Percentiles rank a stretch among this genome's conserved stretches.
phyloP scores from a whole-genome alignment of 2,329 filamentous ascomycete species.

The Ascochyta koolunga region DNA sequence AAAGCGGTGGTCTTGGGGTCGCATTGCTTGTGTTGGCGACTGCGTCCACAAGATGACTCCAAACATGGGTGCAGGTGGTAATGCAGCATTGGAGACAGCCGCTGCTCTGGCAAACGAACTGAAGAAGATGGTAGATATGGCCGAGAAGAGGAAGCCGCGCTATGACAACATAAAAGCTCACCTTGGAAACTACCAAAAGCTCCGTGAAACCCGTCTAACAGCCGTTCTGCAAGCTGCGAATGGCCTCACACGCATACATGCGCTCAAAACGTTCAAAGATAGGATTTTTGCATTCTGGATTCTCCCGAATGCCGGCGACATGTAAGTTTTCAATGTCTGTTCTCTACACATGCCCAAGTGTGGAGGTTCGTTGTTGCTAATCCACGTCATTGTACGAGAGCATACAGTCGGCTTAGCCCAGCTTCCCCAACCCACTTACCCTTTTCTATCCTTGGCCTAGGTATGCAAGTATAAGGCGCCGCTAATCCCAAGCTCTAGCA shows the following conservation, averaged over 20 bases:
- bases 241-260: constrained; percentile 14
- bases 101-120: too few species aligned
- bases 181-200: constrained; percentile 17
- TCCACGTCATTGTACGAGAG: neutral
- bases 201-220: constrained; percentile 11
- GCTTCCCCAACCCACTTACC: neutral
- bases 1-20: constrained; percentile 47
- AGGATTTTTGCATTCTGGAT: constrained; percentile 16
- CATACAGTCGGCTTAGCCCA: constrained; percentile 8
- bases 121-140: constrained; percentile 15
- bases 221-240: constrained; percentile 10
- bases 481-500: constrained; percentile 6
- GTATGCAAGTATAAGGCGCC: neutral
- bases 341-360: neutral
- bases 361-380: too few species aligned
- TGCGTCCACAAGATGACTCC: constrained; percentile 49
- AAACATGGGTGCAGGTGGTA: constrained; percentile 26
- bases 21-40: constrained; percentile 51
- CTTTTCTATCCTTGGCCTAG: neutral
- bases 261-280: constrained; percentile 19
- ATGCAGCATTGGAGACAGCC: constrained; percentile 26
- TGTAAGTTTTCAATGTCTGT: constrained; percentile 14
- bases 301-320: constrained; percentile 14
- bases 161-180: constrained; percentile 11
- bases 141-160: constrained; percentile 17